Percentiles rank a stretch among this genome's conserved stretches.
Conservation (phyloP, 208 protist genomes). For the Leishmania gerbilli region DNA sequence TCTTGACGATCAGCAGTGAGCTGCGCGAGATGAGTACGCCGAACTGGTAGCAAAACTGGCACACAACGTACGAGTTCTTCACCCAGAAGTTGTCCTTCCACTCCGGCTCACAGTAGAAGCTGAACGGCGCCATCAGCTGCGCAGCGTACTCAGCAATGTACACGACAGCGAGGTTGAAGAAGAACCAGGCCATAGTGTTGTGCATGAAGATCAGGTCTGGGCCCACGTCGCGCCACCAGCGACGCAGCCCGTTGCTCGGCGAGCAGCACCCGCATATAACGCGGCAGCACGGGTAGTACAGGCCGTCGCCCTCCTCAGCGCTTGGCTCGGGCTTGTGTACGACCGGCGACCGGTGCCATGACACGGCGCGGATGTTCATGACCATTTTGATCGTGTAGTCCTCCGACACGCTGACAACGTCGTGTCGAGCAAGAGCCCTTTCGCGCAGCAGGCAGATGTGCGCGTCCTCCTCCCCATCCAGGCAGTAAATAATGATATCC, state of each 20-base stretch:
- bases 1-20: slow-evolving; percentile 77
- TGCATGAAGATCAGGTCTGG: slow-evolving; percentile 44
- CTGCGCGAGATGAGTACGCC: slow-evolving; percentile 89
- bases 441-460: slow-evolving; percentile 30
- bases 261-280: not conserved
- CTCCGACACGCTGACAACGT: slow-evolving; percentile 17
- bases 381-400: slow-evolving; percentile 49
- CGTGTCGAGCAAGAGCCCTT: slow-evolving; percentile 9
- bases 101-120: slow-evolving; percentile 52
- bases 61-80: slow-evolving; percentile 76
- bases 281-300: not conserved
- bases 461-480: slow-evolving; percentile 35
- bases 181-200: slow-evolving; percentile 69
- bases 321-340: not conserved
- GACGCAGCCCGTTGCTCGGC: slow-evolving; percentile 20
- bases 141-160: slow-evolving; percentile 90
- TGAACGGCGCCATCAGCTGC: slow-evolving; percentile 84
- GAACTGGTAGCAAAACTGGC: slow-evolving; percentile 92
- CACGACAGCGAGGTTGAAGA: slow-evolving; percentile 78
- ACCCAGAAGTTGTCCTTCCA: slow-evolving; percentile 63
- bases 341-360: slow-evolving; percentile 29
- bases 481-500: slow-evolving; percentile 32
- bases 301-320: not conserved
- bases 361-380: slow-evolving; percentile 47
- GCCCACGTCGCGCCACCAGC: slow-evolving; percentile 56